Base-by-base conservation (phyloP, 495 filamentous ascomycete species). In the Amphirosellinia nigrospora region DNA sequence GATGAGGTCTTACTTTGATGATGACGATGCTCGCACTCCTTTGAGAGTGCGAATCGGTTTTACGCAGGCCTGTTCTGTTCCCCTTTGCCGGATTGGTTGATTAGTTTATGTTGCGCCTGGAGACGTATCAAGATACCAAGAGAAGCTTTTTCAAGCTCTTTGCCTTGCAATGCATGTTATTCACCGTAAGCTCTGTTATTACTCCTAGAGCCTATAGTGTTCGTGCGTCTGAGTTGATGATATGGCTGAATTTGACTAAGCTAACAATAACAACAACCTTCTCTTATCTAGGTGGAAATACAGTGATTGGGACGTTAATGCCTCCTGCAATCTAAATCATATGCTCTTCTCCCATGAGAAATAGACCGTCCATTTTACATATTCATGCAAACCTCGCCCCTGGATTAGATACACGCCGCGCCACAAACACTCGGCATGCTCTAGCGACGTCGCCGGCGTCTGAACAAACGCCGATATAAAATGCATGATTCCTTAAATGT, bases 81-180 rank as follows among this genome's bases (percentile, higher is more conserved):
- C 50, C 23, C 50, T 58, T 45, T 66, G 64, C 30, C 50, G 21
- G n/a, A 41, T 19, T 38, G 39, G 53, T 52, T 61, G 56, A 61
- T 61, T 61, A 34, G 26, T 0, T 39, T 43, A 30, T 36, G 48
- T 61, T 61, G 64, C 38, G 38, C 50, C 64, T 19, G 21, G 64
- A 56, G 48, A 56, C 50, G 38, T 67, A 46, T 28, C 23, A 45
- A 59, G 53, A 68, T 46, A 68, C 46, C 46, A 43, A 56, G 13
- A 53, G 21, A 52, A 46, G 39, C 39, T 48, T 8, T 43, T 68
- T 39, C 41, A 50, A 28, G 41, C 43, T 68, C 21, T 26, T 34
- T 61, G n/a, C 43, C 43, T 68, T 46, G 55, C 19, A 50, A 68
- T 52, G n/a, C 53, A 52, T 8, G 11, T 38, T 38, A 39, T 58